Base-by-base conservation (phyloP, 352 stramenopile species). In the Phytophthora ohioensis region DNA sequence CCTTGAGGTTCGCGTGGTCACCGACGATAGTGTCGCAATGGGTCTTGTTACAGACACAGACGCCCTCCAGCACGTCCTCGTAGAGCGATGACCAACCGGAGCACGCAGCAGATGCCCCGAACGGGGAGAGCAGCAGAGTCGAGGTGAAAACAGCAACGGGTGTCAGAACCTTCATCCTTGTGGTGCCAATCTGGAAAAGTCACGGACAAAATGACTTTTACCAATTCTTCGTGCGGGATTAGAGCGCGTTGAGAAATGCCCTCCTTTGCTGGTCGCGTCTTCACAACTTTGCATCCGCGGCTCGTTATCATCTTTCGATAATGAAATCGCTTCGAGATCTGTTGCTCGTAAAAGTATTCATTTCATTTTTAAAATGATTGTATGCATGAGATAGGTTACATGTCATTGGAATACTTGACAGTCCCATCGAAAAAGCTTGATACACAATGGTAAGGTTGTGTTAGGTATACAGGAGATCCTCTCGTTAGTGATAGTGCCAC, bases 1-100 rank as follows among this genome's bases (percentile, higher is more conserved):
- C 46, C 1, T 53, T 71, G n/a, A 91, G 76, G 39, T 52, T 71
- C 15, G 63, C 67, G 67, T 89, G 88, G 45, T 74, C 57, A 55
- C 79, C 85, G 30, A 76, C 62, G 34, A 90, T 66, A 13, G 77
- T 76, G 57, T 91, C 81, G 39, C 84, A 91, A 12, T 83, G 64
- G 32, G 75, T 81, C n/a, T 54, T 57, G 36, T 82, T 87, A 75
- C 79, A 87, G 53, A 87, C 79, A 64, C 79, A 87, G 47, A 87
- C 79, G 9, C 79, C 79, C 30, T 80, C 58, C n/a, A 87, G 69
- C 38, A 76, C 75, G 52, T 71, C 77, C 46, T 87, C 58, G 75
- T 75, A 87, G 12, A 71, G 75, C 2, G 55, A 67, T 21, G 79
- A 87, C 76, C 77, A 87, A 41, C 71, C 84, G 63, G 52, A 76